phyloP scores from a whole-genome alignment of 2,329 filamentous ascomycete genomes.

The Fusarium continuum region DNA sequence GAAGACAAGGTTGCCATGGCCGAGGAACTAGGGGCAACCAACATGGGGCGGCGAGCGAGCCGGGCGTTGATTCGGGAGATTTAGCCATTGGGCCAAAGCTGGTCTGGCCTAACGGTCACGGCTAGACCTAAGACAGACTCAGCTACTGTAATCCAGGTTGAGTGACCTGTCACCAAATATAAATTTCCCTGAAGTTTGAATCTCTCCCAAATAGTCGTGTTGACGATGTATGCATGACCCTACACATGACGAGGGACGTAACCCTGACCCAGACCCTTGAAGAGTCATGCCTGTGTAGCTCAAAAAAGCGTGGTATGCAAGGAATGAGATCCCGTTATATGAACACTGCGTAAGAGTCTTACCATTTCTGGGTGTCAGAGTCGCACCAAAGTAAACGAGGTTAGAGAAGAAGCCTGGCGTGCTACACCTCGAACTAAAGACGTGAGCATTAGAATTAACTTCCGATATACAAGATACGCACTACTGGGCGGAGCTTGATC shows the following conservation, averaged over 20 bases:
- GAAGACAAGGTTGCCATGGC: constrained; percentile 23
- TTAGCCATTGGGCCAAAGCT: constrained; percentile 34
- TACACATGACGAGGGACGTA: background rate
- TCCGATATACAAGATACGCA: constrained; percentile 5
- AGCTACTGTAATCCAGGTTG: constrained; percentile 1
- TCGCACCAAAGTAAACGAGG: constrained; percentile 17
- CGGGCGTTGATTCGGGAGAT: constrained; percentile 37
- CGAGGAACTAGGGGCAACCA: constrained; percentile 15
- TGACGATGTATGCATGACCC: constrained; percentile 11
- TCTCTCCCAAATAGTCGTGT: constrained; percentile 14
- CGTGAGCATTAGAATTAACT: constrained; percentile 14
- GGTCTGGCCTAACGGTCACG: constrained; percentile 31
- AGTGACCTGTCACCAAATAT: constrained; percentile 22
- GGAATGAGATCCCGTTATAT: background rate
- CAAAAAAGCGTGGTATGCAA: background rate
- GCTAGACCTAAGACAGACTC: constrained; percentile 27
- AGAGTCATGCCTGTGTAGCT: background rate
- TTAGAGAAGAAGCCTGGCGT: constrained; percentile 31
- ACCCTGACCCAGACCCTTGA: background rate
- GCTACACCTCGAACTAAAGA: constrained; percentile 11
- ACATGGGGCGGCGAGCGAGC: constrained; percentile 28
- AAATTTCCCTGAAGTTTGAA: constrained; percentile 15
- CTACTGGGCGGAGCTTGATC: background rate
- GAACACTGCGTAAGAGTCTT: background rate
- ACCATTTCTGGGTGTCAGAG: background rate